These are phyloP conservation scores for Cryptococcus hybrid DNA, from an alignment of 1,284 basidiomycete genomes.

Conservation along the genomic window DNA sequence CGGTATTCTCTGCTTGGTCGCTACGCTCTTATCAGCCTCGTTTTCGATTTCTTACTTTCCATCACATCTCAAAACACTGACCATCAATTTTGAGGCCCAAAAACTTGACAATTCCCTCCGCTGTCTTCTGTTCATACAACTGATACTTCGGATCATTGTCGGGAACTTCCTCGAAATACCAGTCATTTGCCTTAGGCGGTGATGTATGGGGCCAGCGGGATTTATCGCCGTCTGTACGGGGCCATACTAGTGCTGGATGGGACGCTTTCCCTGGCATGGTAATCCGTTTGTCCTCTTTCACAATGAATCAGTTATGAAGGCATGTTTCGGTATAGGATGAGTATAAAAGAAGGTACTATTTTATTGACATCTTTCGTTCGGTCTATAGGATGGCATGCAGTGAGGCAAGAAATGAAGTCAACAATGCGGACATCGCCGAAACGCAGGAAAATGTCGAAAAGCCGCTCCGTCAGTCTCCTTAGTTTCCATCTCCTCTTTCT, in stretches of 20 bases:
- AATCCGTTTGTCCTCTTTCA: too few relatives aligned
- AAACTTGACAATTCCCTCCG: conserved; percentile 16
- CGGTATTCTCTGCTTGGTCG: conserved; percentile 15
- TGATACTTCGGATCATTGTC: conserved; percentile 19
- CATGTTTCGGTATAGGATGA: too few relatives aligned
- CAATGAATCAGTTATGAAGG: too few relatives aligned
- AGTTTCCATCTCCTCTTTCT: neutral
- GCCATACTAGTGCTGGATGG: conserved; percentile 20
- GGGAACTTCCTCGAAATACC: conserved; percentile 13
- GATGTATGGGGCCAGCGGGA: conserved; percentile 17
- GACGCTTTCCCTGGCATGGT: neutral
- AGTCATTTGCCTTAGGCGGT: neutral
- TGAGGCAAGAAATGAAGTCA: too few relatives aligned
- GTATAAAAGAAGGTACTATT: too few relatives aligned
- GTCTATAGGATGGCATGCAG: too few relatives aligned
- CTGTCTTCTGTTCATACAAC: conserved; percentile 29
- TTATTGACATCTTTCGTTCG: too few relatives aligned
- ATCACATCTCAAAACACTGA: neutral
- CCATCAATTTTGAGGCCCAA: conserved; percentile 14
- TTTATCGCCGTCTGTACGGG: conserved; percentile 20
- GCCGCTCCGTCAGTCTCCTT: neutral
- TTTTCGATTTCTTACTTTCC: neutral
- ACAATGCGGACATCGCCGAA: neutral
- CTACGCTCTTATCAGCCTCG: neutral
- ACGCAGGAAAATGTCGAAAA: neutral